Evolutionary conservation across 1,284 basidiomycete genomes (phyloP), one percentile per base, ranked within the genome.

Genomic region (Heimioporus retisporus): DNA sequence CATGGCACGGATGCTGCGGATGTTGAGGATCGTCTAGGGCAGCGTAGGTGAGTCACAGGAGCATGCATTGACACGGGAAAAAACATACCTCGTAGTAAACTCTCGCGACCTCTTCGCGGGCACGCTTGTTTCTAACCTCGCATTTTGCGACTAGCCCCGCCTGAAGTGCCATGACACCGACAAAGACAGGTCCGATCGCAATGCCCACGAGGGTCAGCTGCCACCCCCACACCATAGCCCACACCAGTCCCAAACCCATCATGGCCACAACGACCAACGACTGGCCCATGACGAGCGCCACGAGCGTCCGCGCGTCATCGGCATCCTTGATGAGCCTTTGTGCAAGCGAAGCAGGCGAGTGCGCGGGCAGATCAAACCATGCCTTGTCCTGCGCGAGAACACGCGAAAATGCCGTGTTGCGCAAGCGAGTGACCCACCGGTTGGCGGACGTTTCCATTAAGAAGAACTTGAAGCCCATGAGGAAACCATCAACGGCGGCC

Each of bases 211-310:
- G 87, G 0, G 97, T 98, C 66, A 99, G 84, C 81, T 98, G 91
- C 97, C 97, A 99, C 0, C 96, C 96, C 40, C 88, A 83, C 1
- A 88, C 88, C 75, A 98, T 84, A 0, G 97, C 95, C 97, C 97
- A 99, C 15, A 93, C 78, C 21, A 98, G 81, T 5, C 95, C 96
- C 16, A 97, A 83, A 2, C 84, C 77, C 58, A 98, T 85, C 96
- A 99, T 98, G 10, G 93, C 84, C 3, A 83, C 65, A 16, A 97
- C 93, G 13, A 96, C 93, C 42, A 91, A 74, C 15, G 84, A 82
- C 76, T 97, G 93, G 0, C 90, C 89, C 59, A 95, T 80, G 50
- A 97, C 90, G 8, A 91, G 86, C 4, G 93, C 86, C 65, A 99
- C 85, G 48, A 99, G 84, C 35, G 88, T 85, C 43, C 94, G 84